phyloP scores from a whole-genome alignment of 2,329 filamentous ascomycete species.

The Amauroascus niger region DNA sequence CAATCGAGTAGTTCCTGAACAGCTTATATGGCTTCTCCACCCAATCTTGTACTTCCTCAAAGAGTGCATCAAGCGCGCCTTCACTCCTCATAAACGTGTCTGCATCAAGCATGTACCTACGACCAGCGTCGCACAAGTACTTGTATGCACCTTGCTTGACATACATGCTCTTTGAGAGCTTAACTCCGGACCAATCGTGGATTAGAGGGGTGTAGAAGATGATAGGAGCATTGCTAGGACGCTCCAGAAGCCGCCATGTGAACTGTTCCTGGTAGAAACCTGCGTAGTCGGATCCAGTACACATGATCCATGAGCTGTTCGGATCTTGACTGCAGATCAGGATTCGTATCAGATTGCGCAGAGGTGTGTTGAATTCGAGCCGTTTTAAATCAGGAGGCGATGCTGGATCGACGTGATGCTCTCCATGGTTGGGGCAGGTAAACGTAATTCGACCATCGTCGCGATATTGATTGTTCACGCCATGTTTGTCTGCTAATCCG shows the following conservation, averaged over 20 bases:
- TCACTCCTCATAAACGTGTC: not conserved
- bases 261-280: slow-evolving; percentile 15
- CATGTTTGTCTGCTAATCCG: slow-evolving; percentile 19
- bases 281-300: slow-evolving; percentile 16
- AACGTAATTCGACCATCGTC: slow-evolving; percentile 6
- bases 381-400: not conserved
- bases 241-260: slow-evolving; percentile 10
- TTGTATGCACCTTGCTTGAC: slow-evolving; percentile 14
- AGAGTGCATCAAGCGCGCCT: not conserved
- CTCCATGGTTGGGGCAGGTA: slow-evolving; percentile 5
- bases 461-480: slow-evolving; percentile 16
- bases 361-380: slow-evolving; percentile 16
- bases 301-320: slow-evolving; percentile 14
- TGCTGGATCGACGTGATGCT: not conserved
- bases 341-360: slow-evolving; percentile 17
- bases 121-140: slow-evolving; percentile 14
- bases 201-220: slow-evolving; percentile 15
- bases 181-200: slow-evolving; percentile 16
- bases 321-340: slow-evolving; percentile 5
- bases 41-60: slow-evolving; percentile 10
- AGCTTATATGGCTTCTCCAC: slow-evolving; percentile 2
- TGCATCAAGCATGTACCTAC: slow-evolving; percentile 6
- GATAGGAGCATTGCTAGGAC: slow-evolving; percentile 9
- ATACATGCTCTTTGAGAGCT: slow-evolving; percentile 18
- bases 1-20: not conserved